Conservation (phyloP, 805 yeast species). For the Candida awuae region DNA sequence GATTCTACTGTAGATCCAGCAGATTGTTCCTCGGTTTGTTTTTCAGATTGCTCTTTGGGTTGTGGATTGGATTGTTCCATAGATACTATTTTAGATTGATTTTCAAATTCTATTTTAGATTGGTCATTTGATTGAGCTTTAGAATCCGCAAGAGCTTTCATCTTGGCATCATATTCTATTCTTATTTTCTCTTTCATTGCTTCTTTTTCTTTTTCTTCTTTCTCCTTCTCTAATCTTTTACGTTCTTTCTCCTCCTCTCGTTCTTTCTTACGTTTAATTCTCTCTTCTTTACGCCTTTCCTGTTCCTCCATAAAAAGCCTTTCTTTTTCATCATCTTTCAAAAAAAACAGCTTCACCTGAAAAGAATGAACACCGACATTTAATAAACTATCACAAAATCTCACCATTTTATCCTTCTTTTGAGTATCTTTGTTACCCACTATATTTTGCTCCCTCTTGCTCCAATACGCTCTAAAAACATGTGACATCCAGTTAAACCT, state of each 20-base stretch:
- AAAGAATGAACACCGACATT: constrained; percentile 78
- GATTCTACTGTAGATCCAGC: too few relatives aligned
- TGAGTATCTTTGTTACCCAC: constrained; percentile 34
- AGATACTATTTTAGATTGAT: too few relatives aligned
- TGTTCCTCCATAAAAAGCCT: constrained; percentile 29
- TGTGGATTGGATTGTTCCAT: too few relatives aligned
- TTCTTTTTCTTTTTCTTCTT: constrained; percentile 9
- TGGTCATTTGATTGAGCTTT: neutral
- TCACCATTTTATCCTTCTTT: constrained; percentile 77
- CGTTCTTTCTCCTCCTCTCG: constrained; percentile 15
- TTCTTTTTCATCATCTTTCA: constrained; percentile 70
- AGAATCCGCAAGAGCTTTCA: neutral
- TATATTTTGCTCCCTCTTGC: constrained; percentile 39
- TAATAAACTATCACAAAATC: constrained; percentile 68
- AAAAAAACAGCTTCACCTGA: constrained; percentile 69
- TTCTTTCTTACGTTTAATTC: constrained; percentile 29
- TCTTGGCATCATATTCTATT: constrained; percentile 1
- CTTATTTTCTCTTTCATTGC: constrained; percentile 8
- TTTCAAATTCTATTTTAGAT: neutral
- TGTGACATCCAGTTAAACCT: constrained; percentile 58
- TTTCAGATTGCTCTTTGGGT: too few relatives aligned
- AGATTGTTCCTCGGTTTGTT: too few relatives aligned
- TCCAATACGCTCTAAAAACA: constrained; percentile 76
- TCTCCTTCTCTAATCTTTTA: constrained; percentile 11
- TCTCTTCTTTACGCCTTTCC: constrained; percentile 25